A percentile compares a stretch with the other conserved stretches of the same genome.
Evolutionary conservation across 2,329 filamentous ascomycete species (phyloP).

Genomic region (Teratosphaeria epicoccoides): DNA sequence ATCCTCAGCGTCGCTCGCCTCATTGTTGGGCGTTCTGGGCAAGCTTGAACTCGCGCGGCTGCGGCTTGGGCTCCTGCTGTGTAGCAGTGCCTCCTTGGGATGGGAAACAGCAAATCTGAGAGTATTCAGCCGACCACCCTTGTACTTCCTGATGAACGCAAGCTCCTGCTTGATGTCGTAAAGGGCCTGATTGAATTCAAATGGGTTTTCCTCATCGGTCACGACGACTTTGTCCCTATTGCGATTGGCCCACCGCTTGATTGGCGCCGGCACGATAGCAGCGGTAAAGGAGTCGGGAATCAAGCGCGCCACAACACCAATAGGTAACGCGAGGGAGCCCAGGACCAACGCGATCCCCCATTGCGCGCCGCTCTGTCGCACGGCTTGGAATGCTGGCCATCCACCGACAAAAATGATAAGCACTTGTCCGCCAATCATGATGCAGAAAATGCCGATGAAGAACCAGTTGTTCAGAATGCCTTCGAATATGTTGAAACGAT

Average conservation of each 20-base stretch:
- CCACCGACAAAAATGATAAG: constrained; percentile 85
- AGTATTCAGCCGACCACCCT: constrained; percentile 71
- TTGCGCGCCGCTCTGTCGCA: constrained; percentile 57
- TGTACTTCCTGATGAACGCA: constrained; percentile 67
- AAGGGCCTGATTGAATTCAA: constrained; percentile 58
- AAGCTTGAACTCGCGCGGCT: constrained; percentile 52
- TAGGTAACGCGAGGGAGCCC: constrained; percentile 72
- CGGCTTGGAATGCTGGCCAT: constrained; percentile 61
- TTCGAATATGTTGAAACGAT: constrained; percentile 91
- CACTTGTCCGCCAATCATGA: constrained; percentile 83
- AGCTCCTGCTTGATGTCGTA: constrained; percentile 71
- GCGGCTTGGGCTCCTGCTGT: constrained; percentile 51
- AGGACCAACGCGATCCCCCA: constrained; percentile 84
- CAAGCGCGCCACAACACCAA: constrained; percentile 70
- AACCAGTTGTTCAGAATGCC: constrained; percentile 75
- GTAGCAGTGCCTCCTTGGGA: constrained; percentile 58
- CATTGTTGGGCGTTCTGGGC: constrained; percentile 54
- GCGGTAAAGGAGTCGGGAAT: constrained; percentile 62
- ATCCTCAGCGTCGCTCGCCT: constrained; percentile 33
- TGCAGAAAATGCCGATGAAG: constrained; percentile 72
- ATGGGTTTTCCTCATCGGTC: constrained; percentile 31
- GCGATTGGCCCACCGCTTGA: constrained; percentile 29
- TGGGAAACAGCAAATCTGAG: constrained; percentile 69
- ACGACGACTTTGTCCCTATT: constrained; percentile 34
- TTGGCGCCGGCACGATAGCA: constrained; percentile 31